These are phyloP conservation scores for Aspergillus luchuensis DNA, from an alignment of 2,329 filamentous ascomycete species.

Conservation along the genomic window DNA sequence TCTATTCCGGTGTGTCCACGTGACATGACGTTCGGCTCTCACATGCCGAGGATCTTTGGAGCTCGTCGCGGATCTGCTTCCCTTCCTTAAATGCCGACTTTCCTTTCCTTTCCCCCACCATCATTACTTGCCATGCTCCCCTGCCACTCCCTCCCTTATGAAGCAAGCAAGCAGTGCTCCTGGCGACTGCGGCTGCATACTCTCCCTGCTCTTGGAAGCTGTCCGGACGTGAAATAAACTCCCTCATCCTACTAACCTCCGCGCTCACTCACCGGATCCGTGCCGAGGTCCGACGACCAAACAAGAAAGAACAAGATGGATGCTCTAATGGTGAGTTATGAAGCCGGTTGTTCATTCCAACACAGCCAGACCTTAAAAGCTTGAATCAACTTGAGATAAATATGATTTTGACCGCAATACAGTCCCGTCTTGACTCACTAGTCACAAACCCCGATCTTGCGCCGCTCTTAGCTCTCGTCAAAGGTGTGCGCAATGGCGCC, in stretches of 20 bases:
- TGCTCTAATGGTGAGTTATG: conserved; percentile 33
- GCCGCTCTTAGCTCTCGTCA: conserved; percentile 80
- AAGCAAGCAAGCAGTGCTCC: conserved; percentile 8
- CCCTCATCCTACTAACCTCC: neutral
- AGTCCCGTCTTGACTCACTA: conserved; percentile 73
- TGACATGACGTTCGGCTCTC: conserved; percentile 40
- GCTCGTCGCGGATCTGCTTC: conserved; percentile 26
- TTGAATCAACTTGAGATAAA: too few relatives aligned
- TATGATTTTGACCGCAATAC: conserved; percentile 7
- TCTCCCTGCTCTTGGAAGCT: conserved; percentile 11
- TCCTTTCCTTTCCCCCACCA: conserved; percentile 25
- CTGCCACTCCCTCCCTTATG: neutral
- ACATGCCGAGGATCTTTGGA: conserved; percentile 45
- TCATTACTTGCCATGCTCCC: neutral
- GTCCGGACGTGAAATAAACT: conserved; percentile 11
- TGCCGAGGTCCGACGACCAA: conserved; percentile 29
- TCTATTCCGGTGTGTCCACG: conserved; percentile 24
- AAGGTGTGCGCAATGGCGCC: conserved; percentile 92
- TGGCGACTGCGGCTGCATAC: conserved; percentile 14
- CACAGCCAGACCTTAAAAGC: neutral
- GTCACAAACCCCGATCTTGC: conserved; percentile 83
- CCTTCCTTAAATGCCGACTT: conserved; percentile 30
- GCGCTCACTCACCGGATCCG: conserved; percentile 8
- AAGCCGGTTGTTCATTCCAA: neutral
- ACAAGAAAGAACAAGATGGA: conserved; percentile 33